Evolutionary conservation across 164 flowering plant genomes (phyloP), one percentile per base, ranked within the genome.

Genomic region (Umbellularia californica): DNA sequence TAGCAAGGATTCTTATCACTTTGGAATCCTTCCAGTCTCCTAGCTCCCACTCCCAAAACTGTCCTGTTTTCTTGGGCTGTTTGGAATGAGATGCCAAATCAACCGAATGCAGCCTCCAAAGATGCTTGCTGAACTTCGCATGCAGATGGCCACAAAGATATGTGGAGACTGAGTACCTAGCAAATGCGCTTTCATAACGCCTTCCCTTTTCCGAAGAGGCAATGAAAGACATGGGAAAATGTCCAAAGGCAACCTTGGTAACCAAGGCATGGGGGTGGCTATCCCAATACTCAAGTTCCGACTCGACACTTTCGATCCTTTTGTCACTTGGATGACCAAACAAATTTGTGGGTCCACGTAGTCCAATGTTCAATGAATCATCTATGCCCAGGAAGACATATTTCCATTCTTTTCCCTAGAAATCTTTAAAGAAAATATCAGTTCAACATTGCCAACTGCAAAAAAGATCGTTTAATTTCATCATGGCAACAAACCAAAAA

Each of bases 11-110:
- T 52, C 79, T 72, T 28, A 77, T 71, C 70, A 77, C 55, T 68
- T 28, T 77, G 22, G 71, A 72, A 47, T 77, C 79, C 75, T 77
- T 77, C 79, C 79, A 77, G 70, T 77, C 79, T 72, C 79, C 79
- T 25, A 77, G 41, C 67, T 77, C 79, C 79, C 79, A 77, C 70
- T 77, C 79, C 79, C 79, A 77, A 67, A 77, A 77, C 35, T 72
- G 71, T 1, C 52, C 58, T 3, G 23, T 6, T 55, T 55, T 67
- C 13, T 55, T 23, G 20, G 71, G 65, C 52, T 66, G 70, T 55
- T 47, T 27, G 69, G 70, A 33, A 28, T 51, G 64, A 55, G 70
- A 64, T 65, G 78, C 28, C 30, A 50, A 65, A 20, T 72, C 41
- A 60, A 67, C 35, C 14, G 74, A 58, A 68, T 77, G 79, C 58